Base-by-base conservation (phyloP, 148 eudicot genomes). In the Camellia sinensis region DNA sequence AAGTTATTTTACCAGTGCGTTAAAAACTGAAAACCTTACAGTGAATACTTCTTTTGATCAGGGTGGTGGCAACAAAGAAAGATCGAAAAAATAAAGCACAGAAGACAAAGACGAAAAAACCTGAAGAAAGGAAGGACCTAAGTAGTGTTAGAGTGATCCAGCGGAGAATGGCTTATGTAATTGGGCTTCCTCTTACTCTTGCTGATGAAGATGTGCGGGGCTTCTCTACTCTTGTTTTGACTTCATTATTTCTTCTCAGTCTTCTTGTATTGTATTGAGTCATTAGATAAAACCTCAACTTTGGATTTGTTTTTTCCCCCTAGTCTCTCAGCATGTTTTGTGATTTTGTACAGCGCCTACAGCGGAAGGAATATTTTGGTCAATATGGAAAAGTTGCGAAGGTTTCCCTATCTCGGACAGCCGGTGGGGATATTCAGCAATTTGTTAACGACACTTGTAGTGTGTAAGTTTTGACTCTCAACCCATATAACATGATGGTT, bases 121-220 rank as follows among this genome's bases (percentile, higher is more conserved):
- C 71, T 81, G 92, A 89, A 89, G 92, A 37, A 63, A 82, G 73
- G 83, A 89, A 80, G 71, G 92, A 89, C 77, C 84, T 87, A 63
- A 85, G 79, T 22, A 83, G 77, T 87, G 85, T 89, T 74, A 86
- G 92, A 81, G 92, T 89, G 77, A 89, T 89, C 79, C 92, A 89
- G 81, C 84, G 92, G 56, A 89, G 80, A 81, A 89, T 89, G 92
- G 86, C 92, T 19, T 89, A 89, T 54, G 83, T 89, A n/a, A 87
- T 86, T 79, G 92, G 92, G 71, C 90, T 89, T 71, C 90, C 92
- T 70, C 87, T 89, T 43, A 84, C 79, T 81, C 82, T 89, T 37
- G 92, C 92, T 73, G 88, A 89, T 86, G 92, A 89, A 87, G 84
- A 87, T 79, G 92, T 89, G 69, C 4, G 87, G 53, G 61, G 44